These are phyloP conservation scores for Sordaria brevicollis DNA, from an alignment of 495 filamentous ascomycete genomes.

Conservation along the genomic window DNA sequence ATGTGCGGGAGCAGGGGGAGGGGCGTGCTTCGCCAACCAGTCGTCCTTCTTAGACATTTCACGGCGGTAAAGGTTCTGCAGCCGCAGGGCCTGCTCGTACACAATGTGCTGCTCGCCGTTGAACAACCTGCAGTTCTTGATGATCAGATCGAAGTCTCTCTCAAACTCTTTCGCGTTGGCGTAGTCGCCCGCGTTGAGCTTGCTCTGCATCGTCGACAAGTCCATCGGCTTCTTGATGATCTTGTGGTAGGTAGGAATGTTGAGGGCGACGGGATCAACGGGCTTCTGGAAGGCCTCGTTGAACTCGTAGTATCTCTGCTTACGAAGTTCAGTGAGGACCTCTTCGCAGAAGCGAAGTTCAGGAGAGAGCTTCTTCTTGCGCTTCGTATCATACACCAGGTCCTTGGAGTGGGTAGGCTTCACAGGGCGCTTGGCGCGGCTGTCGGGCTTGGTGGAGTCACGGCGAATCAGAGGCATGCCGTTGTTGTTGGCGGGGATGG, in stretches of 20 bases:
- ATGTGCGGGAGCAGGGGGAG: slow-evolving; percentile 34
- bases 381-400: slow-evolving; percentile 68
- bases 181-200: slow-evolving; percentile 74
- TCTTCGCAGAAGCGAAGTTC: slow-evolving; percentile 87
- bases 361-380: slow-evolving; percentile 84
- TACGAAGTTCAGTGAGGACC: slow-evolving; percentile 66
- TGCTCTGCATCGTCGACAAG: slow-evolving; percentile 61
- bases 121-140: slow-evolving; percentile 86
- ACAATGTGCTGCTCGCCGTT: slow-evolving; percentile 73
- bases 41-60: slow-evolving; percentile 65
- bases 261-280: slow-evolving; percentile 87
- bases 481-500: slow-evolving; percentile 56
- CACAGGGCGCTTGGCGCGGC: slow-evolving; percentile 85
- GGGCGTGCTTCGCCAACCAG: slow-evolving; percentile 67
- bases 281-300: slow-evolving; percentile 65
- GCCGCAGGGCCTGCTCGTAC: slow-evolving; percentile 53
- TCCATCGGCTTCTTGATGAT: slow-evolving; percentile 97
- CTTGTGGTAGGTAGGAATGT: slow-evolving; percentile 88
- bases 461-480: slow-evolving; percentile 89
- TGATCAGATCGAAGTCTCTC: slow-evolving; percentile 67
- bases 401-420: slow-evolving; percentile 83
- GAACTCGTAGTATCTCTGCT: slow-evolving; percentile 54
- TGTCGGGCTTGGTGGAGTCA: slow-evolving; percentile 64
- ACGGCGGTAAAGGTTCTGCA: slow-evolving; percentile 61
- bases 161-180: slow-evolving; percentile 78